These are phyloP conservation scores for Pseudotsuga menziesii DNA, from an alignment of 75 land plant genomes.

Conservation along the genomic window DNA sequence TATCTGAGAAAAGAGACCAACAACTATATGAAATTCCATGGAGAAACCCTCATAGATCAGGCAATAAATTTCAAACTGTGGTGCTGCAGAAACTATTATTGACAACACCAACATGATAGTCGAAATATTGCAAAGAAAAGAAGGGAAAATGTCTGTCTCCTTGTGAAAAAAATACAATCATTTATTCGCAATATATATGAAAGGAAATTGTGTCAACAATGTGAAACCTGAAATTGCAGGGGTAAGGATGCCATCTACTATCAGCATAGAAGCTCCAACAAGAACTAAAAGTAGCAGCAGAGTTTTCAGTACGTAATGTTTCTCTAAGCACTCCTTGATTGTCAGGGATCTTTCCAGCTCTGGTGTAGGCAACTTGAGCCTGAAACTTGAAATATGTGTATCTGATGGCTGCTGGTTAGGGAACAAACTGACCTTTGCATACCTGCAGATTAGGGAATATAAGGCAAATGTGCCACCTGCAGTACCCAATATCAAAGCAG, in stretches of 20 bases:
- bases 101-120: not conserved
- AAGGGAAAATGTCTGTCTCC: not conserved
- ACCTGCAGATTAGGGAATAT: slow-evolving; percentile 91
- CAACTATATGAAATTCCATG: not conserved
- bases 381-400: slow-evolving; percentile 86
- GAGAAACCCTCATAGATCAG: not conserved
- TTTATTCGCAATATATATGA: not conserved
- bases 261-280: slow-evolving; percentile 84
- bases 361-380: slow-evolving; percentile 72
- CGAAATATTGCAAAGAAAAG: not conserved
- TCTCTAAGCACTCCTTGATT: slow-evolving; percentile 66
- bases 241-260: slow-evolving; percentile 90
- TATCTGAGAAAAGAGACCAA: not conserved
- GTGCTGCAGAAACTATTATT: not conserved
- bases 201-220: not conserved
- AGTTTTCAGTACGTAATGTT: slow-evolving; percentile 46
- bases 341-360: slow-evolving; percentile 70
- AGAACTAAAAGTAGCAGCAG: slow-evolving; percentile 72
- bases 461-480: slow-evolving; percentile 98
- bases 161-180: not conserved
- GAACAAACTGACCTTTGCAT: slow-evolving; percentile 89
- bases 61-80: not conserved
- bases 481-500: not conserved
- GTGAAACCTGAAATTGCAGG: slow-evolving; percentile 94
- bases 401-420: slow-evolving; percentile 92